Conservation (phyloP, 2,329 filamentous ascomycete genomes). For the Pseudogymnoascus sp. region DNA sequence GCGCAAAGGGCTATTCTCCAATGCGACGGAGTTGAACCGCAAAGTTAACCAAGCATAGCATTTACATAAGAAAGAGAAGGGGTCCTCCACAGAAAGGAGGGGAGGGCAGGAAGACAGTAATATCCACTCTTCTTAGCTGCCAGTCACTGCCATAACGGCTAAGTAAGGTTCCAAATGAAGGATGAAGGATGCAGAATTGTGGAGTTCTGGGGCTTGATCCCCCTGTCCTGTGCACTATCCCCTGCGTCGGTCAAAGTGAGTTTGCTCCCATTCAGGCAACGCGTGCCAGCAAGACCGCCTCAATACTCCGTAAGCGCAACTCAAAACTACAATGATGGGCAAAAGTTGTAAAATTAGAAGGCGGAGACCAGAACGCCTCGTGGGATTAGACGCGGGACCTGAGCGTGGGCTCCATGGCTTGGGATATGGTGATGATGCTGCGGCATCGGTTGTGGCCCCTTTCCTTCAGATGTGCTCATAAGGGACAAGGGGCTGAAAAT, state of each 20-base stretch:
- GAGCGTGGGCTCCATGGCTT: not conserved
- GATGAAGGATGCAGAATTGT: not conserved
- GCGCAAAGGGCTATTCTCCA: not conserved
- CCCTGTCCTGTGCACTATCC: not conserved
- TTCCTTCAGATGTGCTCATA: not conserved
- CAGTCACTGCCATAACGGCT: not conserved
- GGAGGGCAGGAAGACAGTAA: not conserved
- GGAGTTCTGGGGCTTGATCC: not conserved
- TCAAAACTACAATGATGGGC: not conserved
- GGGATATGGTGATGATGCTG: not conserved
- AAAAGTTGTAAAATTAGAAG: not conserved
- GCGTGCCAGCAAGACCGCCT: not conserved
- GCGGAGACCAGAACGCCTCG: not conserved
- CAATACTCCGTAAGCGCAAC: not conserved
- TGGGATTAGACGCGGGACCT: not conserved
- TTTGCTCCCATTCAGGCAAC: not conserved
- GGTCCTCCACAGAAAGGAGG: not conserved
- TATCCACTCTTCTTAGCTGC: not conserved
- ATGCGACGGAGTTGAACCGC: conserved; percentile 34
- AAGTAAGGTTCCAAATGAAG: not conserved
- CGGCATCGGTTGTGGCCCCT: not conserved
- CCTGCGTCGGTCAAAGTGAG: not conserved
- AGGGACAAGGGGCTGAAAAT: no score
- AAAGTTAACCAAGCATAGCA: conserved; percentile 84
- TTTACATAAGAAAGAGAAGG: conserved; percentile 48